Percentiles rank a stretch among this genome's conserved stretches.
These are phyloP conservation scores for Arthrobotrys conoides DNA, from an alignment of 2,329 filamentous ascomycete genomes.

Conservation along the genomic window DNA sequence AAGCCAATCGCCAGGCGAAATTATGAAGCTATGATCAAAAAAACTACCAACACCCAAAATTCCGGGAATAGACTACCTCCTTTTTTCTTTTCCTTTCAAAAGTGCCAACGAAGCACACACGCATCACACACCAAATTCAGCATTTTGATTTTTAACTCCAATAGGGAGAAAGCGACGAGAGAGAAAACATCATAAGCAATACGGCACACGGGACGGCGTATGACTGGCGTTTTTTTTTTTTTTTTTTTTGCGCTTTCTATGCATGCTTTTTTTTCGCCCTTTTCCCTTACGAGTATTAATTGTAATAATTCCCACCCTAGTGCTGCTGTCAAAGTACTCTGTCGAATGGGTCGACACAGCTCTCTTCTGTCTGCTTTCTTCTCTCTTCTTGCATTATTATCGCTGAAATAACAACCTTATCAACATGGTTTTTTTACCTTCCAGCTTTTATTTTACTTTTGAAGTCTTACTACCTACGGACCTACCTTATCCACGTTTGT, in stretches of 20 bases:
- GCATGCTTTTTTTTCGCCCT: slow-evolving; percentile 17
- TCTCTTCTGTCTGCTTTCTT: neutral
- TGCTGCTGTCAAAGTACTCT: neutral
- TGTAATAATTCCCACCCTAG: slow-evolving; percentile 29
- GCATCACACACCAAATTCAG: neutral
- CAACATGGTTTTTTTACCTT: neutral
- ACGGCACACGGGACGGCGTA: slow-evolving; percentile 37
- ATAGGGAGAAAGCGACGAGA: neutral
- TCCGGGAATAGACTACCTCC: slow-evolving; percentile 30
- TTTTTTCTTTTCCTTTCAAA: slow-evolving; percentile 14
- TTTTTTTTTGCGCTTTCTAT: neutral
- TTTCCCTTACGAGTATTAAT: slow-evolving; percentile 26
- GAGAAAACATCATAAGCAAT: slow-evolving; percentile 6
- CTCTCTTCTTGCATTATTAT: neutral
- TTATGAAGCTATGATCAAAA: slow-evolving; percentile 2
- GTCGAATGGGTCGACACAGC: neutral
- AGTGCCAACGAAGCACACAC: slow-evolving; percentile 18
- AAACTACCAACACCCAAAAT: slow-evolving; percentile 35
- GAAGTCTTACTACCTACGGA: neutral
- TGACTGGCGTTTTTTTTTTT: slow-evolving; percentile 37
- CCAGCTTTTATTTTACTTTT: neutral
- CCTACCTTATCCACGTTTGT: too few species aligned
- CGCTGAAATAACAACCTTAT: neutral
- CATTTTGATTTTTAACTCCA: slow-evolving; percentile 15
- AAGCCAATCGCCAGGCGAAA: neutral